Conservation (phyloP, 768 basidiomycete species). For the Lepiota subincarnata region DNA sequence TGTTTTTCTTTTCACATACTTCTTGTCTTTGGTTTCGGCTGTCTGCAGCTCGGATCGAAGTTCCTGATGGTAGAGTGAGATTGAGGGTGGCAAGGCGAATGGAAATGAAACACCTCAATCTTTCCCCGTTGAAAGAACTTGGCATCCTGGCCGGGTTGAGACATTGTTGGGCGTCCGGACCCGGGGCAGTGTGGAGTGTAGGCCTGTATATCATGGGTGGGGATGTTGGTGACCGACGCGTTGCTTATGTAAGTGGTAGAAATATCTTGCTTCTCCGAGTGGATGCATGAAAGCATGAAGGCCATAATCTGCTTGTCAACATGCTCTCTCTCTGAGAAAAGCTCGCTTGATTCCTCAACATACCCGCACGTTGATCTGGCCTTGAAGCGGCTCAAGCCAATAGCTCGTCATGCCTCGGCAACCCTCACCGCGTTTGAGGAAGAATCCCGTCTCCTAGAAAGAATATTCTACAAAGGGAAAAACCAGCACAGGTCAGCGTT, state of each 20-base stretch:
- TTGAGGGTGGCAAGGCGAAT: background rate
- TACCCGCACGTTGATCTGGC: constrained; percentile 47
- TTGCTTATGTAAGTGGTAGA: background rate
- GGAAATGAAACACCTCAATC: constrained; percentile 61
- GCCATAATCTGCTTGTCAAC: background rate
- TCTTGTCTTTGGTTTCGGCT: constrained; percentile 95
- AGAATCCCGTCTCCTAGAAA: constrained; percentile 58
- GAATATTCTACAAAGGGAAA: constrained; percentile 74
- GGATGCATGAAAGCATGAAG: background rate
- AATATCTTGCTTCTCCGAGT: no score
- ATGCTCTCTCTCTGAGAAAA: constrained; percentile 14
- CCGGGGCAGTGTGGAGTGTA: background rate
- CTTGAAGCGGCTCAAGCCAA: constrained; percentile 56
- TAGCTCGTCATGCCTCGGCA: constrained; percentile 48
- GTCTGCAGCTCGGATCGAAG: constrained; percentile 89
- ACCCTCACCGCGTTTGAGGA: constrained; percentile 37
- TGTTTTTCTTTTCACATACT: constrained; percentile 88
- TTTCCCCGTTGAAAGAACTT: constrained; percentile 92
- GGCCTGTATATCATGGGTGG: background rate
- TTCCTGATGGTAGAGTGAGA: constrained; percentile 45
- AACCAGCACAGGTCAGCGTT: constrained; percentile 70
- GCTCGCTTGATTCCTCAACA: constrained; percentile 22
- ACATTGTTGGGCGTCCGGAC: constrained; percentile 23
- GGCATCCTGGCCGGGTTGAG: constrained; percentile 77
- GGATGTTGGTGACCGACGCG: background rate